phyloP scores from a whole-genome alignment of 2,329 filamentous ascomycete genomes.

The Colletotrichum caudatum region DNA sequence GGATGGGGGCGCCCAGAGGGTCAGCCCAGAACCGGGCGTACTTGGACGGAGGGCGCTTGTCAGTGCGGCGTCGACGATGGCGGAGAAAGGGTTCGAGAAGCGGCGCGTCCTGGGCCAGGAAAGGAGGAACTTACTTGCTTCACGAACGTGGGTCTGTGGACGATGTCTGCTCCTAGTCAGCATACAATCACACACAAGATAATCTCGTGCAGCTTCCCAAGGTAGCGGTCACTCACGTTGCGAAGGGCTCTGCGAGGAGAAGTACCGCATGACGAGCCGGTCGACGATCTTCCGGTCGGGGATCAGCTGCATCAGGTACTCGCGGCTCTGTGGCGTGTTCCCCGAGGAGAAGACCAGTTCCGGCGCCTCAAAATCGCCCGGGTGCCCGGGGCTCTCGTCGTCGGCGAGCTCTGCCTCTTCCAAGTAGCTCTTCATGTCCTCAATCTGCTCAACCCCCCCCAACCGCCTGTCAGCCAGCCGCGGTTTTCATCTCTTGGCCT shows the following conservation, averaged over 20 bases:
- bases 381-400: conserved; percentile 50
- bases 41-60: conserved; percentile 45
- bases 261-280: conserved; percentile 65
- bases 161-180: conserved; percentile 55
- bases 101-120: not conserved
- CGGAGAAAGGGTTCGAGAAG: not conserved
- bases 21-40: conserved; percentile 64
- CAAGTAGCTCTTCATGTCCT: conserved; percentile 70
- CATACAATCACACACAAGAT: conserved; percentile 26
- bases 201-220: not conserved
- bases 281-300: conserved; percentile 62
- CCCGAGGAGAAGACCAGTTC: conserved; percentile 59
- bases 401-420: conserved; percentile 58
- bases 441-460: conserved; percentile 57
- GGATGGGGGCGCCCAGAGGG: conserved; percentile 52
- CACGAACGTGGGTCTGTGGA: conserved; percentile 66
- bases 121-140: conserved; percentile 52
- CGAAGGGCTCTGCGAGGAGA: conserved; percentile 64
- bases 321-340: conserved; percentile 54
- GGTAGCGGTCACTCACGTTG: conserved; percentile 54
- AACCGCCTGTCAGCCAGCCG: conserved; percentile 31
- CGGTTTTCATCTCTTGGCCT: not conserved
- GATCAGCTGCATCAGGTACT: conserved; percentile 61
- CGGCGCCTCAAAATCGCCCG: conserved; percentile 52
- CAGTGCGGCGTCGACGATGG: not conserved